Percentiles rank a stretch among this genome's conserved stretches.
phyloP scores from a whole-genome alignment of 768 basidiomycete genomes.

The Trametes elegans region DNA sequence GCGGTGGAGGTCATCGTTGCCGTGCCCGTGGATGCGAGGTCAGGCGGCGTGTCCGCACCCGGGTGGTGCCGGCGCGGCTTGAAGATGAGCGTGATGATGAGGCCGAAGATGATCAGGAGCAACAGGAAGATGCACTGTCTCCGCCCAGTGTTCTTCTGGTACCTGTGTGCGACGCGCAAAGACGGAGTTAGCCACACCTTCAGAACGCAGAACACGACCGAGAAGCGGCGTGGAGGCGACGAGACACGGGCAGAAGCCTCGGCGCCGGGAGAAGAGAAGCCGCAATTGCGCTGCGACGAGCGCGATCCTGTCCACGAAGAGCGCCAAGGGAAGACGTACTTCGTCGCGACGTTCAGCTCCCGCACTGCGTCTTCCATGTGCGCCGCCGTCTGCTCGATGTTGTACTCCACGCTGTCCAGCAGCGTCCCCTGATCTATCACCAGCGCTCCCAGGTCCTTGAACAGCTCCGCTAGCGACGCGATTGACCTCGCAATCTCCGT shows the following conservation, averaged over 20 bases:
- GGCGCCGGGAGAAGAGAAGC: not conserved
- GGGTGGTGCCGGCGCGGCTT: conserved; percentile 68
- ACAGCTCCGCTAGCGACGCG: conserved; percentile 86
- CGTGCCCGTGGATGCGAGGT: conserved; percentile 23
- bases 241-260: not conserved
- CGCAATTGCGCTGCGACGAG: not conserved
- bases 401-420: conserved; percentile 95
- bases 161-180: conserved; percentile 43
- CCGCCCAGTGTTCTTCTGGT: conserved; percentile 92
- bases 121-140: conserved; percentile 93
- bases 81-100: conserved; percentile 87
- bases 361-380: conserved; percentile 81
- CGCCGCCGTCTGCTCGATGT: conserved; percentile 88
- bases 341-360: conserved; percentile 79
- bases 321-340: conserved; percentile 45
- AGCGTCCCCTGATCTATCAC: conserved; percentile 99
- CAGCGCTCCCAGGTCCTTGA: conserved; percentile 89
- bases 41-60: not conserved
- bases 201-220: not conserved
- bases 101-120: conserved; percentile 83
- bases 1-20: conserved; percentile 53
- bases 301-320: not conserved
- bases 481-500: conserved; percentile 91
- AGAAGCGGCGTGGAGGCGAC: not conserved
- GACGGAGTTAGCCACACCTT: not conserved